Evolutionary conservation across 176 grass and related monocot genomes (phyloP).

Genomic region (Raddia distichophylla): DNA sequence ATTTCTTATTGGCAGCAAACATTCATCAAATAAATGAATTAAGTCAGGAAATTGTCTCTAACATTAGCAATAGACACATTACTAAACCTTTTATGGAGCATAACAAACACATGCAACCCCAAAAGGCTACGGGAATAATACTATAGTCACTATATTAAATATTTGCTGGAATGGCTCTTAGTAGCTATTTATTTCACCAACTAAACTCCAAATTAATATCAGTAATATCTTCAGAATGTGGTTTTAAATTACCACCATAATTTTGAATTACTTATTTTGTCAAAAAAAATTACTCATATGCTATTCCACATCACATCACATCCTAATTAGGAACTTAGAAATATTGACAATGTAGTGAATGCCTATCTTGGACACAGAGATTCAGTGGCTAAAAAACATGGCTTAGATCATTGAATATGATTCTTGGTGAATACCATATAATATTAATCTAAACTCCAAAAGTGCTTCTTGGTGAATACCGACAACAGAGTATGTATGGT

Average conservation of each 20-base stretch:
- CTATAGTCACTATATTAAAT: neutral
- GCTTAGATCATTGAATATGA: neutral
- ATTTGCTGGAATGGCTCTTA: neutral
- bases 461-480: slow-evolving; percentile 15
- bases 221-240: slow-evolving; percentile 10
- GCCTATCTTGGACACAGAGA: slow-evolving; percentile 15
- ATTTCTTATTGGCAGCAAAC: neutral
- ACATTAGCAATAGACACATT: neutral
- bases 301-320: slow-evolving; percentile 1
- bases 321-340: neutral
- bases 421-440: neutral
- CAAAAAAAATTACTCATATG: neutral
- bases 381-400: neutral
- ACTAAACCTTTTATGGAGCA: neutral
- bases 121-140: neutral
- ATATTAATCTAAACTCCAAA: neutral
- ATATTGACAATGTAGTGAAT: neutral
- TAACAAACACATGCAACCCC: neutral
- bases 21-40: slow-evolving; percentile 12
- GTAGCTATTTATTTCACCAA: neutral
- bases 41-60: neutral
- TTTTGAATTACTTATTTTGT: too few relatives aligned
- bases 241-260: slow-evolving; percentile 4
- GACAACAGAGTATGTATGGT: neutral
- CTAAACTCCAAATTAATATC: neutral